Percentiles rank a stretch among this genome's conserved stretches.
phyloP scores from a whole-genome alignment of 2,329 filamentous ascomycete genomes.

The Monosporascus cannonballus region DNA sequence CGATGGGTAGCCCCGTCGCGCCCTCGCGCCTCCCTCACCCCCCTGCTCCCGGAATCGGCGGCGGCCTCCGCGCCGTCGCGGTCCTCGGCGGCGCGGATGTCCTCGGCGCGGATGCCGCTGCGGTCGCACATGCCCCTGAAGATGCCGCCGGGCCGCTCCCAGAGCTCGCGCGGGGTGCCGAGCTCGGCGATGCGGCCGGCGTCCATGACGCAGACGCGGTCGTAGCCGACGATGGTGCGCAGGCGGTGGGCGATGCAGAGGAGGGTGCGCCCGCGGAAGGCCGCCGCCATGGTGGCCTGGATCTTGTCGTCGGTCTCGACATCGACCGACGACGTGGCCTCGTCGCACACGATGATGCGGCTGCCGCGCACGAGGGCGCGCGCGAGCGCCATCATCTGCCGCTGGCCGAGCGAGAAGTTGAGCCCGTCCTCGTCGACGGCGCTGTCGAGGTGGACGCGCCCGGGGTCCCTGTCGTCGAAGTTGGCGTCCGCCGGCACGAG shows the following conservation, averaged over 20 bases:
- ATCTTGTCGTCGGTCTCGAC: constrained; percentile 98
- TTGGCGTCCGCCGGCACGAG: constrained; percentile 52
- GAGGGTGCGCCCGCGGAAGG: constrained; percentile 80
- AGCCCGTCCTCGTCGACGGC: constrained; percentile 88
- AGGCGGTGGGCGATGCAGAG: constrained; percentile 90
- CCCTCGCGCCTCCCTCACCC: constrained; percentile 8
- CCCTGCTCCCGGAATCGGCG: neutral
- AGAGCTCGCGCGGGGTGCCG: constrained; percentile 69
- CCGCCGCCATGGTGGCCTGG: constrained; percentile 77
- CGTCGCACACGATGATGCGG: constrained; percentile 94
- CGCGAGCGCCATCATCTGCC: constrained; percentile 91
- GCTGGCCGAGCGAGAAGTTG: constrained; percentile 92
- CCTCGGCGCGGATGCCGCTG: constrained; percentile 63
- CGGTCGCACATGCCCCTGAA: constrained; percentile 88
- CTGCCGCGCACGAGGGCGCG: constrained; percentile 81
- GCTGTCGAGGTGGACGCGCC: constrained; percentile 74
- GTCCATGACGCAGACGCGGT: constrained; percentile 97
- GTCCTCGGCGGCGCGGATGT: constrained; percentile 41
- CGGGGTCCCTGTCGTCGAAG: constrained; percentile 34
- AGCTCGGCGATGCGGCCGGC: constrained; percentile 81
- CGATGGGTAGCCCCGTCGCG: constrained; percentile 4
- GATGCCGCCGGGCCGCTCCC: constrained; percentile 58
- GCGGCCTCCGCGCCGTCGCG: constrained; percentile 13
- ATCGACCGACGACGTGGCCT: constrained; percentile 88
- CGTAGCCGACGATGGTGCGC: constrained; percentile 88